Base-by-base conservation (phyloP, 2,329 filamentous ascomycete species). In the Fusarium nematophilum region DNA sequence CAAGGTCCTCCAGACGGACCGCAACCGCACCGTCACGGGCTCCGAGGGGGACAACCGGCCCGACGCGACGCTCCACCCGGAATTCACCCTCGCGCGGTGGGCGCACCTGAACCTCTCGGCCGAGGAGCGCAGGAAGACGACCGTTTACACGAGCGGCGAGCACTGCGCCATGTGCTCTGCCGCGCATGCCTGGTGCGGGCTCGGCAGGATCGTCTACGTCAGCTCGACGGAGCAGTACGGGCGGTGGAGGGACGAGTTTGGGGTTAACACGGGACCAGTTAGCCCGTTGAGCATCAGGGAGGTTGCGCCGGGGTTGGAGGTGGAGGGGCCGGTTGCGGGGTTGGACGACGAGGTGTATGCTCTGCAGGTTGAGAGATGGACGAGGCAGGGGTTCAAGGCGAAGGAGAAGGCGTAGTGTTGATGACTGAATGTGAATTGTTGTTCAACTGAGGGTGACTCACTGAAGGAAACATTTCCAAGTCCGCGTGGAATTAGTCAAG, bases 151-250 rank as follows among this genome's bases (percentile, higher is more conserved):
- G 4, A 74, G 74, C 1, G 74, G 74, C 2, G 74, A 76, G 57
- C 74, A 76, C 52, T 76, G 74, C 57, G 57, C 72, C 38, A 76
- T 76, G 74, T 76, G 74, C 34, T 66, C 74, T 4, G 67, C 72
- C 2, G 73, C 72, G 1, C 74, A 76, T 30, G 74, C 70, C 1
- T 75, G 70, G 53, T 70, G 67, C 4, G 74, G 74, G 0, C 58
- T 76, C 13, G 74, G 74, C 1, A 68, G 68, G 26, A 75, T 76
- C 18, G 70, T 76, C 9, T 76, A 73, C 44, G 66, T 65, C 4
- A 64, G 70, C 3, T 75, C 73, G 0, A 66, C 73, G 7, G 50
- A 52, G 13, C 73, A 75, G 48, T 65, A 70, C 11, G 50, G 51
- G 9, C 39, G 43, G 11, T 76, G 74, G 74, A 57, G 60, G 57